Evolutionary conservation across 805 yeast species (phyloP), one percentile per base, ranked within the genome.

Genomic region (Saturnispora saitoi): DNA sequence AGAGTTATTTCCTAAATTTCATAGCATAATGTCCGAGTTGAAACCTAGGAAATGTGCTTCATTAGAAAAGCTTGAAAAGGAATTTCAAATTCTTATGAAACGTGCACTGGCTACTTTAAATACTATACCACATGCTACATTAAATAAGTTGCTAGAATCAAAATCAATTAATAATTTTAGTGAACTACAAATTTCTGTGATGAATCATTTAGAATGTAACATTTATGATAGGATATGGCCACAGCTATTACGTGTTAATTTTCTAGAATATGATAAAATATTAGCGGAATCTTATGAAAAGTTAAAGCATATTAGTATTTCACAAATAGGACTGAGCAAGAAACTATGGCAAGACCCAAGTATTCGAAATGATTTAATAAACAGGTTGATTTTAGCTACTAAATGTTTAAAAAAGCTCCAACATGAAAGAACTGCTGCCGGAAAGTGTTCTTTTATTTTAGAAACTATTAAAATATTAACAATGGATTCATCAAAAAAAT

Each of bases 171-270:
- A 32, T 9, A 17, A 28, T 7, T 50, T 45, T 32, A 10, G 41
- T 12, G 78, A 81, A 49, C 64, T 79, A 53, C 76, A 70, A 54
- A 70, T 70, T 49, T 68, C 79, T 41, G 70, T 88, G 2, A 83
- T 80, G 56, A 79, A 78, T 48, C 86, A 86, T 56, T 81, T 86
- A 14, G 96, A 90, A 56, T 56, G 72, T 51, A 80, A 80, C 49
- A 62, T 87, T 30, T 83, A 80, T 56, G 84, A 78, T 53, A 77
- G 75, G 51, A 59, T 88, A 6, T 86, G 95, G 93, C 54, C 68
- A 2, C 66, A 69, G 32, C 56, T 78, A 14, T 12, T 51, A 11
- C 43, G 49, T 14, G 20, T 58, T 1, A 44, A 42, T n/a, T 15
- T 20, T 5, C 38, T 44, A 19, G 44, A 37, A 3, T 36, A 43